Base-by-base conservation (phyloP, 257 asterid genomes). In the Solanum pimpinellifolium region DNA sequence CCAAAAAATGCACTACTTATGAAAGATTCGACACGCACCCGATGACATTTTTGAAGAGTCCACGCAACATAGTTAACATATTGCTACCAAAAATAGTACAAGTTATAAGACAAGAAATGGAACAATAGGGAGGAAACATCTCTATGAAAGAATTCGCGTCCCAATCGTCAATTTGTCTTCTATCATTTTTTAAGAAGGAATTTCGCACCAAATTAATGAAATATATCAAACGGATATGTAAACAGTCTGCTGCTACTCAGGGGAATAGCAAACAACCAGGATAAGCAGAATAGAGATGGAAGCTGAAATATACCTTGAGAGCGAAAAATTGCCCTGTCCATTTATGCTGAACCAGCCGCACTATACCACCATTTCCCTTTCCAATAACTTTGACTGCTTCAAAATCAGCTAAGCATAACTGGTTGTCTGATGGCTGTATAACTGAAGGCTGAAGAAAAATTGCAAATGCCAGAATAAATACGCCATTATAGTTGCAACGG, bases 271-370 rank as follows among this genome's bases (percentile, higher is more conserved):
- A 80, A 47, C 41, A 49, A 81, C 69, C 29, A 81, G 18, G 68
- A 81, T 16, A 81, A 49, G 46, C 44, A 49, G 46, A 49, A 81
- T 18, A 80, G 68, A 47, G 44, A 47, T 47, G 16, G 80, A 60
- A 44, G 56, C 85, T 20, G 35, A 70, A 10, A 72, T 23, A 37
- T 92, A 97, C 99, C 99, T 97, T 97, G 49, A 97, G 93, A 70
- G 98, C 99, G n/a, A 97, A 97, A 90, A 95, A 95, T 85, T 97
- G 99, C 1, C 91, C 96, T 1, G 99, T 95, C 98, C 98, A 95
- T 90, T 97, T 97, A 89, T 97, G 99, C 80, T 95, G 99, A 89
- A 97, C 99, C 93, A 97, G 87, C 35, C 95, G 97, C 83, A 97
- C 99, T 83, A 95, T 92, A 60, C 99, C 99, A 14, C 99, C 98